phyloP scores from a whole-genome alignment of 2,329 filamentous ascomycete genomes.

The Coniosporium tulheliwenetii region DNA sequence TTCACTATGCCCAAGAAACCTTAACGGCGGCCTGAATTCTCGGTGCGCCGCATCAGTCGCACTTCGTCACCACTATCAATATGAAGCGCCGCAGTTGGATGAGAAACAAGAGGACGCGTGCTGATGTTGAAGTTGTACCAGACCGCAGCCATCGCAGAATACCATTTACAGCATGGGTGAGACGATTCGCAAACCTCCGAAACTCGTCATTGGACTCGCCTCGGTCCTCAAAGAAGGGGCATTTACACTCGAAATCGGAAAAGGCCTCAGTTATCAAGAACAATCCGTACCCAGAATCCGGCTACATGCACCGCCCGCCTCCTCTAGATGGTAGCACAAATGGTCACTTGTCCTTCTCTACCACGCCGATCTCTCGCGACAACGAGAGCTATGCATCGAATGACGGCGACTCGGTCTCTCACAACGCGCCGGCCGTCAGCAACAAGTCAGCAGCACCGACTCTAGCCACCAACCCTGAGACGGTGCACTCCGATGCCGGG shows the following conservation, averaged over 20 bases:
- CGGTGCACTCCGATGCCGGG: conserved; percentile 56
- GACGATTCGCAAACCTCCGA: conserved; percentile 81
- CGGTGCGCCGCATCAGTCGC: no score
- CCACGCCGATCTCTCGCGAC: conserved; percentile 28
- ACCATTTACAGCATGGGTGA: conserved; percentile 88
- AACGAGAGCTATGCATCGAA: conserved; percentile 41
- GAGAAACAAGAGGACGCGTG: no score
- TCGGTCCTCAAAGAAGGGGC: conserved; percentile 24
- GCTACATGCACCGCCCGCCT: conserved; percentile 42
- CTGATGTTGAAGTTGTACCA: conserved; percentile 19
- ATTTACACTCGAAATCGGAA: conserved; percentile 14
- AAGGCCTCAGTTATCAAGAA: conserved; percentile 47
- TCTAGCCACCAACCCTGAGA: conserved; percentile 69
- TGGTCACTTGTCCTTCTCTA: conserved; percentile 30
- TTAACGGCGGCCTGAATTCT: no score
- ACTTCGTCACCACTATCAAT: no score
- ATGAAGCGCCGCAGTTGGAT: no score
- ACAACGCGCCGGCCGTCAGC: conserved; percentile 42
- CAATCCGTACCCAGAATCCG: conserved; percentile 83
- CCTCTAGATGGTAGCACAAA: conserved; percentile 20
- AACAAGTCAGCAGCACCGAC: conserved; percentile 65
- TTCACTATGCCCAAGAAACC: no score
- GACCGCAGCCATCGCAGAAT: conserved; percentile 61
- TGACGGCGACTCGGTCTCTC: conserved; percentile 43
- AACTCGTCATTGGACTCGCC: conserved; percentile 44